Base-by-base conservation (phyloP, 345 rosid species). In the Balakata baccata region DNA sequence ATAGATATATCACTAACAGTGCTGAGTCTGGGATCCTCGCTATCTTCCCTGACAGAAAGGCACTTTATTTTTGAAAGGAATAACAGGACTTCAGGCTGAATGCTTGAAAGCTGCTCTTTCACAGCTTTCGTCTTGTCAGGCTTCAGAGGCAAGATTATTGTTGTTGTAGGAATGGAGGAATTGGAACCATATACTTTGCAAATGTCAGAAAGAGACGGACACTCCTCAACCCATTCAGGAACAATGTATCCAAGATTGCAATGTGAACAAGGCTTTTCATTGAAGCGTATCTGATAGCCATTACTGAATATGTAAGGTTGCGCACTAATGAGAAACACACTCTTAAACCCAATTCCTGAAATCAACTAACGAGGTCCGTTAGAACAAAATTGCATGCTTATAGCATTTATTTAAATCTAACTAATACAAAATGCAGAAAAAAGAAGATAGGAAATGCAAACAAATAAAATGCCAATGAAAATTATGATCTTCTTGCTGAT, bases 171-270 rank as follows among this genome's bases (percentile, higher is more conserved):
- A 71, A 90, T 84, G 5, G 69, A 8, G 18, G 84, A 77, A 17
- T 64, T 46, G 0, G 82, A 84, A 23, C 92, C 92, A 74, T 90
- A 90, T 6, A 90, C 75, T 56, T 80, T 61, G 52, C 71, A 76
- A 10, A 92, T 72, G 64, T 86, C 92, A 4, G 67, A 57, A 38
- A 84, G 84, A 43, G 80, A 80, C 51, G 85, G 92, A 29, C 77
- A 77, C 62, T 85, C 90, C 5, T 85, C 96, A 54, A 92, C 86
- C 92, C 97, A 90, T 76, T 92, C 96, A 0, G 93, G 96, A 65
- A 92, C 90, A 9, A 90, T 84, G 76, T 87, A 92, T 4, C 95
- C 94, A 12, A 90, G 87, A 54, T 82, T 60, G 79, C 90, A 92
- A 49, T 76, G 76, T 0, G 86, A 83, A 75, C 90, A 88, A 66